A percentile compares a stretch with the other conserved stretches of the same genome.
Evolutionary conservation across 2,329 filamentous ascomycete species (phyloP).

Genomic region (Fusarium buharicum): DNA sequence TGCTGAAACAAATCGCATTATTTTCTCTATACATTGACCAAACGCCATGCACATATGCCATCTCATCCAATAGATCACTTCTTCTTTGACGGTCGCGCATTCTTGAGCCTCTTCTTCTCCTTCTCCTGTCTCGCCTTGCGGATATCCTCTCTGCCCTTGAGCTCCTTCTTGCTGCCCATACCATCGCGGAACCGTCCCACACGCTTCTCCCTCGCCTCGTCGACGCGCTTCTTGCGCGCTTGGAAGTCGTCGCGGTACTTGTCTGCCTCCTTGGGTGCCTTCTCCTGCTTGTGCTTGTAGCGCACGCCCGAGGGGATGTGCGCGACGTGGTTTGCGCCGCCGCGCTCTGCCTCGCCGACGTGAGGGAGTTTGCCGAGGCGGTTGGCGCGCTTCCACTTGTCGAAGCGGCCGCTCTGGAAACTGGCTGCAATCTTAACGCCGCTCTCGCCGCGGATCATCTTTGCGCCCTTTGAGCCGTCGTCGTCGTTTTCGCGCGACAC

Average conservation of each 20-base stretch:
- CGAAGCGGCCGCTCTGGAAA: constrained; percentile 94
- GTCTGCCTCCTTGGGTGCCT: constrained; percentile 92
- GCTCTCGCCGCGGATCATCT: constrained; percentile 86
- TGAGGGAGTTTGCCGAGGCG: constrained; percentile 81
- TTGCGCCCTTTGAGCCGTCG: constrained; percentile 79
- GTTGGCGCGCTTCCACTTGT: constrained; percentile 89
- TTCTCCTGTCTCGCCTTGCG: constrained; percentile 81
- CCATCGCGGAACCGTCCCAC: constrained; percentile 79
- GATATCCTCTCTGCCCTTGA: constrained; percentile 86
- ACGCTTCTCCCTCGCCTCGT: constrained; percentile 86
- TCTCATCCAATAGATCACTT: constrained; percentile 35
- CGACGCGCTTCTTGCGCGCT: constrained; percentile 87
- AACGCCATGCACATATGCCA: constrained; percentile 29
- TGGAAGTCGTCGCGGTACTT: constrained; percentile 92
- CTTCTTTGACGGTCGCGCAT: constrained; percentile 80
- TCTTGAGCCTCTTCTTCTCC: constrained; percentile 85
- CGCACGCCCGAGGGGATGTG: constrained; percentile 55
- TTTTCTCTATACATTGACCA: constrained; percentile 31
- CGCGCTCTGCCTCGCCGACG: constrained; percentile 81
- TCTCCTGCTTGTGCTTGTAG: constrained; percentile 88
- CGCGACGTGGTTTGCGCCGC: constrained; percentile 24
- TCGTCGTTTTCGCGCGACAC: constrained; percentile 92
- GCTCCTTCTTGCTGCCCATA: constrained; percentile 77
- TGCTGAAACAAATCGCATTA: constrained; percentile 3
- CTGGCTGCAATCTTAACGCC: constrained; percentile 95